Conservation (phyloP, 352 stramenopile species). For the Stramenopiles sp. region DNA sequence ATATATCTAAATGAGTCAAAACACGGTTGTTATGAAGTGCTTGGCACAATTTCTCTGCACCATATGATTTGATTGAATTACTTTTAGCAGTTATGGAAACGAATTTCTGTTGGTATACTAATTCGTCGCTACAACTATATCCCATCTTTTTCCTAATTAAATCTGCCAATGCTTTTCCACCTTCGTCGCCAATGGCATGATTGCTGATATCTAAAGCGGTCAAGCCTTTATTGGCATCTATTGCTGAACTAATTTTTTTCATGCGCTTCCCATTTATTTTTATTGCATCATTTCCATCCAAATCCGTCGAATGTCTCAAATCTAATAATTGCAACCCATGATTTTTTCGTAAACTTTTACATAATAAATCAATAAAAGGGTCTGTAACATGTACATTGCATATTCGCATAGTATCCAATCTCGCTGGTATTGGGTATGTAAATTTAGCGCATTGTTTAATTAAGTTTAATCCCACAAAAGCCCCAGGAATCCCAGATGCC, state of each 20-base stretch:
- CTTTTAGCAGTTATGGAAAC: background rate
- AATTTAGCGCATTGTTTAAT: background rate
- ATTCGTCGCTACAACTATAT: background rate
- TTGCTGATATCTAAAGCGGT: background rate
- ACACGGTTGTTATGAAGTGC: slow-evolving; percentile 1
- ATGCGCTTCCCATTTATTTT: background rate
- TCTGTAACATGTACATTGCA: background rate
- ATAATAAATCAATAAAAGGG: background rate
- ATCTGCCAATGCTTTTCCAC: background rate
- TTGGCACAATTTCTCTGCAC: background rate
- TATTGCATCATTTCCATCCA: background rate
- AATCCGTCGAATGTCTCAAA: background rate
- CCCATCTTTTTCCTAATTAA: slow-evolving; percentile 4
- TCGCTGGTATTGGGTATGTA: background rate
- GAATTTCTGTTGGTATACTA: background rate
- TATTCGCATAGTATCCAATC: background rate
- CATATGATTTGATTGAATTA: background rate
- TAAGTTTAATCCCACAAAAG: background rate
- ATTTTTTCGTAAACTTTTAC: background rate
- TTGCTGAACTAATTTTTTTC: background rate
- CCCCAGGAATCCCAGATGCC: background rate
- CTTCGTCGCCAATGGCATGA: slow-evolving; percentile 1
- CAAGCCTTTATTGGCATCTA: background rate
- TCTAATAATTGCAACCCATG: background rate
- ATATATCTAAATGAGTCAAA: slow-evolving; percentile 5